phyloP scores from a whole-genome alignment of 306 rosid genomes.

The Trichosanthes cucumerina region DNA sequence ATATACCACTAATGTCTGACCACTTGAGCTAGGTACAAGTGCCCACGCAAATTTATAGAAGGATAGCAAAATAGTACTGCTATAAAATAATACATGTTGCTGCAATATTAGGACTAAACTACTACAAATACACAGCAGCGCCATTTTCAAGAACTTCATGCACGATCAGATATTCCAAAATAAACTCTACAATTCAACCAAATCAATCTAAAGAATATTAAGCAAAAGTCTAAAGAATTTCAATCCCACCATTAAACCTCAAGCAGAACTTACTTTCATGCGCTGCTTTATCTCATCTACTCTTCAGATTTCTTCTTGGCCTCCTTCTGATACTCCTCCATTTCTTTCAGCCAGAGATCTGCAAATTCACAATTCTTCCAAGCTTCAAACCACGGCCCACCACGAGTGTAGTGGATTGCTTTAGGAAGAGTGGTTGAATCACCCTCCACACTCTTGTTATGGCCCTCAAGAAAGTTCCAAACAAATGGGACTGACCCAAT shows the following conservation, averaged over 20 bases:
- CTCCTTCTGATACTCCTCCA: conserved; percentile 34
- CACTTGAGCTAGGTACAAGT: neutral
- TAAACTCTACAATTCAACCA: neutral
- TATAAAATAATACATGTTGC: neutral
- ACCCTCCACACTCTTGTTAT: conserved; percentile 39
- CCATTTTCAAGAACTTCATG: neutral
- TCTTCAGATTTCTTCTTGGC: conserved; percentile 20
- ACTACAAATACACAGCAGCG: neutral
- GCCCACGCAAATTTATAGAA: neutral
- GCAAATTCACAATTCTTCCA: conserved; percentile 73
- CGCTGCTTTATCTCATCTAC: conserved; percentile 9
- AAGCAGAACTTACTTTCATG: neutral
- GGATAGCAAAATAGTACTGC: neutral
- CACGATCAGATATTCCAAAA: neutral
- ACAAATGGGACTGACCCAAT: conserved; percentile 59
- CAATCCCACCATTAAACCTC: neutral
- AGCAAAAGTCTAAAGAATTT: neutral
- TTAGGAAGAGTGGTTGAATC: conserved; percentile 42
- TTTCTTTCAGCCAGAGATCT: conserved; percentile 53
- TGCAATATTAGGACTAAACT: neutral
- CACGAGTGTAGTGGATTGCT: conserved; percentile 62
- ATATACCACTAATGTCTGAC: neutral
- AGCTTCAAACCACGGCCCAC: conserved; percentile 75
- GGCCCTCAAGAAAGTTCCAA: conserved; percentile 73
- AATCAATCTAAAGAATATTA: conserved; percentile 2